Percentiles rank a stretch among this genome's conserved stretches.
Evolutionary conservation across 2,329 filamentous ascomycete genomes (phyloP).

Genomic region (Aspergillus arachidicola): DNA sequence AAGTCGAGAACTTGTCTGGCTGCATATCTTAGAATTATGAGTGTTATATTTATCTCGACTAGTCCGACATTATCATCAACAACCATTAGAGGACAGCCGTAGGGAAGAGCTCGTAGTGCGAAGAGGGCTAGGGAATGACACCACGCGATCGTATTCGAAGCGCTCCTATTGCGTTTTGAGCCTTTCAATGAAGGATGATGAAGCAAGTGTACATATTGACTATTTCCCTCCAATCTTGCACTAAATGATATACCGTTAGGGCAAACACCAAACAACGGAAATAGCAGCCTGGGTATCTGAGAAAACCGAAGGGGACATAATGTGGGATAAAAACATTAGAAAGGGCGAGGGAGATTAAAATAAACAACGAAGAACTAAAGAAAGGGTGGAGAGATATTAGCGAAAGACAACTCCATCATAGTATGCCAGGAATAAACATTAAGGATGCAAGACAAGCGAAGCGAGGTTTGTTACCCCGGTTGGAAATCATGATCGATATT

Average conservation of each 20-base stretch:
- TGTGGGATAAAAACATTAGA: background rate
- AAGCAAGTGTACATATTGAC: background rate
- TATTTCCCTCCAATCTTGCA: background rate
- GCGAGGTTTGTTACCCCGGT: background rate
- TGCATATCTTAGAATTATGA: background rate
- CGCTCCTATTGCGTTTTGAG: background rate
- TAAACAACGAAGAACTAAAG: constrained; percentile 10
- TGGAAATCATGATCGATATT: constrained; percentile 10
- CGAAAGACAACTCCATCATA: background rate
- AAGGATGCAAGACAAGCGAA: background rate
- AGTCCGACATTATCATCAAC: background rate
- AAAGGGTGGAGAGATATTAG: constrained; percentile 2
- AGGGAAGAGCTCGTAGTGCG: background rate
- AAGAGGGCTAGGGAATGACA: background rate
- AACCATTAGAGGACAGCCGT: background rate
- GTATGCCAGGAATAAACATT: background rate
- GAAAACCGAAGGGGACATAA: constrained; percentile 16
- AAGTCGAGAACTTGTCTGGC: background rate
- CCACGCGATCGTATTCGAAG: background rate
- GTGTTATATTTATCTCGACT: background rate
- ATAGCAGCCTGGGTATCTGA: constrained; percentile 30
- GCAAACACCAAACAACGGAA: constrained; percentile 20
- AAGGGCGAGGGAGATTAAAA: constrained; percentile 13
- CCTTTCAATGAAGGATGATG: background rate
- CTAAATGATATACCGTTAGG: background rate